Percentiles rank a stretch among this genome's conserved stretches.
phyloP scores from a whole-genome alignment of 1,139 yeast species.

The Candida tunisiensis region DNA sequence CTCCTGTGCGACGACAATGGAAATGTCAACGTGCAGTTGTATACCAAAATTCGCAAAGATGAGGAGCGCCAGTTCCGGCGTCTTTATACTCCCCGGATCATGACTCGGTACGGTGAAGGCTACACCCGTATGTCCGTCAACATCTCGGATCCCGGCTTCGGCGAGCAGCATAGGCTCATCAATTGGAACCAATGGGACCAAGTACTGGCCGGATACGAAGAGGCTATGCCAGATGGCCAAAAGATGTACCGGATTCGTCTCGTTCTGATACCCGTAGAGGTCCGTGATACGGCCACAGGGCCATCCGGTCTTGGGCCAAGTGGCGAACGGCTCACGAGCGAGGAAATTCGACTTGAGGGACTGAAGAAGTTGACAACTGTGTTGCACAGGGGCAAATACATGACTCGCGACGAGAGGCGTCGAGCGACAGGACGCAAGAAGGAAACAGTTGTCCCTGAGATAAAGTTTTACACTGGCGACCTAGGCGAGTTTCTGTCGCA shows the following conservation, averaged over 20 bases:
- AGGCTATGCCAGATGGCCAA: too few relatives aligned
- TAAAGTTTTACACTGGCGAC: conserved; percentile 77
- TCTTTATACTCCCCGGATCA: conserved; percentile 39
- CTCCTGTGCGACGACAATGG: conserved; percentile 56
- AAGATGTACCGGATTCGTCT: conserved; percentile 61
- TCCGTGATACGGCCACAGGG: conserved; percentile 46
- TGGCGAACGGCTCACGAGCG: conserved; percentile 59
- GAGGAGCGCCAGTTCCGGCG: conserved; percentile 6
- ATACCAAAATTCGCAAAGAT: conserved; percentile 21
- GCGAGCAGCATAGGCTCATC: conserved; percentile 20
- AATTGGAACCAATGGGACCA: conserved; percentile 94
- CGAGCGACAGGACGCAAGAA: conserved; percentile 19
- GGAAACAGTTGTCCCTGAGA: conserved; percentile 51
- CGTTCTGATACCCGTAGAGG: conserved; percentile 58
- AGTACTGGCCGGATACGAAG: conserved; percentile 71
- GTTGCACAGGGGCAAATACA: conserved; percentile 43
- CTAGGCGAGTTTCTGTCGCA: conserved; percentile 51
- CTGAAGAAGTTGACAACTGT: conserved; percentile 51
- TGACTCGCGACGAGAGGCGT: conserved; percentile 26
- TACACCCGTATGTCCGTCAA: conserved; percentile 46
- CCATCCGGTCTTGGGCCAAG: too few relatives aligned
- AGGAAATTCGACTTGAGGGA: conserved; percentile 82
- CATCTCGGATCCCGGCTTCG: conserved; percentile 34
- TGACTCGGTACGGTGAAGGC: conserved; percentile 61
- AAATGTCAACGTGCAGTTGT: conserved; percentile 62